These are phyloP conservation scores for Pichia sporocuriosa DNA, from an alignment of 805 yeast genomes.

Conservation along the genomic window DNA sequence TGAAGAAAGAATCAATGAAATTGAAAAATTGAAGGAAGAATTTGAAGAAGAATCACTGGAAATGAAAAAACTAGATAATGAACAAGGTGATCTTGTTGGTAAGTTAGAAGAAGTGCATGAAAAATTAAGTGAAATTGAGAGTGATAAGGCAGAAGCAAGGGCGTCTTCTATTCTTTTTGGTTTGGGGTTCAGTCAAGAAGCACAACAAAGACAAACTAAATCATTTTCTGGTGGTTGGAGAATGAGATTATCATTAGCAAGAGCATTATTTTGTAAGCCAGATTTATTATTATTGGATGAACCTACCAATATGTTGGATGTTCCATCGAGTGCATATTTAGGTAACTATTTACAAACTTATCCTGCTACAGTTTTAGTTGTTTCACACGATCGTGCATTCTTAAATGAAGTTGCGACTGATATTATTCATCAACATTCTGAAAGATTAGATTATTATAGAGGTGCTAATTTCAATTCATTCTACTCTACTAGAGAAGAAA, in stretches of 20 bases:
- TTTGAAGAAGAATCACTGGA: conserved; percentile 74
- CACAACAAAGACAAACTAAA: conserved; percentile 79
- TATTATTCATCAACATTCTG: conserved; percentile 95
- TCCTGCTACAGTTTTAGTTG: conserved; percentile 89
- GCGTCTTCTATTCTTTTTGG: conserved; percentile 93
- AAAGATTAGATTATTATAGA: conserved; percentile 90
- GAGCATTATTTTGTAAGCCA: conserved; percentile 96
- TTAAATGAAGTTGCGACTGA: conserved; percentile 97
- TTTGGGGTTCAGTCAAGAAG: conserved; percentile 84
- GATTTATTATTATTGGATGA: conserved; percentile 91
- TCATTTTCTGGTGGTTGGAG: conserved; percentile 99
- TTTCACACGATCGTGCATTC: conserved; percentile 96
- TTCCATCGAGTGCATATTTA: conserved; percentile 91
- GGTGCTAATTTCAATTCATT: conserved; percentile 92
- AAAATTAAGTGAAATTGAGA: conserved; percentile 86
- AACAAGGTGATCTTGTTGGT: conserved; percentile 76
- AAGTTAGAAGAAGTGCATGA: conserved; percentile 75
- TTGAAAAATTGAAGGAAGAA: conserved; percentile 60
- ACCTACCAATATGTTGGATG: conserved; percentile 99
- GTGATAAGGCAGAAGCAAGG: conserved; percentile 94
- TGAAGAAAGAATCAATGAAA: conserved; percentile 66
- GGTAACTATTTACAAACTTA: conserved; percentile 86
- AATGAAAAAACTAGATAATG: conserved; percentile 76
- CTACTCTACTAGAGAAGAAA: conserved; percentile 89
- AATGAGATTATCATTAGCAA: conserved; percentile 96